Conservation (phyloP, 176 grass and related monocot species). For the Ananas comosus region DNA sequence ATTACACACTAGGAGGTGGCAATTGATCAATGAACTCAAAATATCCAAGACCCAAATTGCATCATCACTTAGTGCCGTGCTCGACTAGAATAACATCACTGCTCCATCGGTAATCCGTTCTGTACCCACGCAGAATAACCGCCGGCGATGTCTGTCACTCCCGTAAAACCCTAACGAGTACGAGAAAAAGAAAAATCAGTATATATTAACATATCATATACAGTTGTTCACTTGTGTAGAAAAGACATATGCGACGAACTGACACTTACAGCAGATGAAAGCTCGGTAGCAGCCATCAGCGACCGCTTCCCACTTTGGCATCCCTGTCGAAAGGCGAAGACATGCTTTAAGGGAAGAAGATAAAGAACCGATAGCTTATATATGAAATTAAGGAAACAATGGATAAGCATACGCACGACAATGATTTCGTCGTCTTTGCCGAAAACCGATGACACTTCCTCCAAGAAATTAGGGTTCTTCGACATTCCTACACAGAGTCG, state of each 20-base stretch:
- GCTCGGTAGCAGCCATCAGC: slow-evolving; percentile 65
- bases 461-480: slow-evolving; percentile 47
- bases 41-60: not conserved
- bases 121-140: slow-evolving; percentile 63
- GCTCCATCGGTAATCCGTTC: slow-evolving; percentile 39
- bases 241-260: not conserved
- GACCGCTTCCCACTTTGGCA: slow-evolving; percentile 79
- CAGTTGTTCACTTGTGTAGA: no score
- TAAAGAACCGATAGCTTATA: not conserved
- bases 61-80: not conserved
- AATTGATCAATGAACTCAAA: not conserved
- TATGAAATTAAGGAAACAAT: not conserved
- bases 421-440: slow-evolving; percentile 53
- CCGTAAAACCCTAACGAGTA: slow-evolving; percentile 42
- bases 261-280: slow-evolving; percentile 51
- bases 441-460: slow-evolving; percentile 45
- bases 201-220: not conserved
- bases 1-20: not conserved
- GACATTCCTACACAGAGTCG: slow-evolving; percentile 32
- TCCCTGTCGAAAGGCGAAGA: slow-evolving; percentile 29
- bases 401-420: slow-evolving; percentile 28
- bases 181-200: not conserved
- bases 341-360: no score
- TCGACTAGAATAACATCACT: slow-evolving; percentile 1
- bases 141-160: slow-evolving; percentile 54